Percentiles rank a stretch among this genome's conserved stretches.
phyloP scores from a whole-genome alignment of 768 basidiomycete genomes.

The Phylloporus sp. region DNA sequence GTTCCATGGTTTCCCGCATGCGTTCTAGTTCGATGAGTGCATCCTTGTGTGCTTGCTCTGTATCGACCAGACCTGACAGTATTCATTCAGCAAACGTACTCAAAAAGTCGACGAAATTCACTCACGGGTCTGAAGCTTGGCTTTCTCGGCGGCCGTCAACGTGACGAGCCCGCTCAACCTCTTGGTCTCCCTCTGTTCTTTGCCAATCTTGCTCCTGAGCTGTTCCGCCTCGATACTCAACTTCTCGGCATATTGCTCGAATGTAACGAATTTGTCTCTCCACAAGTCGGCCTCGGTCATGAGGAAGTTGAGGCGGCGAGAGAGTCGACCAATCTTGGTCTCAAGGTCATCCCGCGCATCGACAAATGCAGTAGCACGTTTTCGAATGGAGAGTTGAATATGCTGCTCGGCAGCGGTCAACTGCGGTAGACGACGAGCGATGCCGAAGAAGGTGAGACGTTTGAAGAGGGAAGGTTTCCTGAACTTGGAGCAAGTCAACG shows the following conservation, averaged over 20 bases:
- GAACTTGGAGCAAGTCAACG: slow-evolving; percentile 43
- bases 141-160: slow-evolving; percentile 73
- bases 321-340: slow-evolving; percentile 87
- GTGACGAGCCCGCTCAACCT: slow-evolving; percentile 76
- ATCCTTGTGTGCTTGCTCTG: slow-evolving; percentile 75
- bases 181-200: slow-evolving; percentile 87
- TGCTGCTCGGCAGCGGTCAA: slow-evolving; percentile 79
- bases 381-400: slow-evolving; percentile 85
- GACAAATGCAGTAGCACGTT: slow-evolving; percentile 91
- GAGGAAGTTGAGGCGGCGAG: slow-evolving; percentile 81
- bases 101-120: slow-evolving; percentile 11
- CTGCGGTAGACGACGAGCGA: slow-evolving; percentile 64
- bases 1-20: slow-evolving; percentile 84
- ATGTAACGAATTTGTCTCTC: slow-evolving; percentile 91
- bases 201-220: slow-evolving; percentile 81
- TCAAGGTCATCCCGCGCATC: slow-evolving; percentile 92
- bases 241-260: slow-evolving; percentile 92
- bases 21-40: slow-evolving; percentile 76
- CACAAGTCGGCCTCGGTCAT: slow-evolving; percentile 90
- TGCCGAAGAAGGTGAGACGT: slow-evolving; percentile 74
- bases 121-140: slow-evolving; percentile 75
- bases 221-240: slow-evolving; percentile 84
- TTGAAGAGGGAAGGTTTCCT: slow-evolving; percentile 88
- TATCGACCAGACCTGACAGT: slow-evolving; percentile 69
- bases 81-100: neutral